Percentiles rank a stretch among this genome's conserved stretches.
These are phyloP conservation scores for Mycena vulgaris DNA, from an alignment of 768 basidiomycete genomes.

Conservation along the genomic window DNA sequence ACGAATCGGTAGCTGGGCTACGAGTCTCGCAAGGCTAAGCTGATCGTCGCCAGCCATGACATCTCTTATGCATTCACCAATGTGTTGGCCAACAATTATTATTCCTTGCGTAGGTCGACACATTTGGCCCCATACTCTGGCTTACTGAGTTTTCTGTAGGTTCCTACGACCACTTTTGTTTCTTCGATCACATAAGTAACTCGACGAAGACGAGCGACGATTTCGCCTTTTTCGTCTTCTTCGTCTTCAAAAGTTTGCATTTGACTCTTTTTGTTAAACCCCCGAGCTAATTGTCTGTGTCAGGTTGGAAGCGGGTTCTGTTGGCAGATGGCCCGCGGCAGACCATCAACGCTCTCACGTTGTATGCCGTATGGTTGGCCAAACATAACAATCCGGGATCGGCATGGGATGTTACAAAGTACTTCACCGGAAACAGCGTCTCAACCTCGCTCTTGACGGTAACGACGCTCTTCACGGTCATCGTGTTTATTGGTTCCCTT, in stretches of 20 bases:
- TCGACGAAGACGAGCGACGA: conserved; percentile 98
- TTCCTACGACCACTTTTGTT: conserved; percentile 97
- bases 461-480: conserved; percentile 91
- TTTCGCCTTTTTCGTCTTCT: conserved; percentile 99
- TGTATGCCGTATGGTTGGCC: conserved; percentile 86
- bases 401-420: conserved; percentile 83
- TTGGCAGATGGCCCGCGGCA: conserved; percentile 98
- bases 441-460: conserved; percentile 89
- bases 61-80: conserved; percentile 99
- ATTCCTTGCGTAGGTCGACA: conserved; percentile 84
- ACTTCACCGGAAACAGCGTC: conserved; percentile 82
- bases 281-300: neutral
- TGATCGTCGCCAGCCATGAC: conserved; percentile 95
- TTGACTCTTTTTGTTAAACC: neutral
- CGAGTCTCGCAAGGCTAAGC: conserved; percentile 92
- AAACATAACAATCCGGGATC: conserved; percentile 52
- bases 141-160: conserved; percentile 59
- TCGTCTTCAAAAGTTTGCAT: conserved; percentile 92
- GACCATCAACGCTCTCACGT: conserved; percentile 96
- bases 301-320: conserved; percentile 90
- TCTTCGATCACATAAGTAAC: conserved; percentile 96
- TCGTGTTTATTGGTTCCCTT: conserved; percentile 89
- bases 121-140: conserved; percentile 1
- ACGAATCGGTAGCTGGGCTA: conserved; percentile 80
- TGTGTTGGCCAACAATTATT: conserved; percentile 96